Base-by-base conservation (phyloP, 768 basidiomycete species). In the Lactarius hatsudake region DNA sequence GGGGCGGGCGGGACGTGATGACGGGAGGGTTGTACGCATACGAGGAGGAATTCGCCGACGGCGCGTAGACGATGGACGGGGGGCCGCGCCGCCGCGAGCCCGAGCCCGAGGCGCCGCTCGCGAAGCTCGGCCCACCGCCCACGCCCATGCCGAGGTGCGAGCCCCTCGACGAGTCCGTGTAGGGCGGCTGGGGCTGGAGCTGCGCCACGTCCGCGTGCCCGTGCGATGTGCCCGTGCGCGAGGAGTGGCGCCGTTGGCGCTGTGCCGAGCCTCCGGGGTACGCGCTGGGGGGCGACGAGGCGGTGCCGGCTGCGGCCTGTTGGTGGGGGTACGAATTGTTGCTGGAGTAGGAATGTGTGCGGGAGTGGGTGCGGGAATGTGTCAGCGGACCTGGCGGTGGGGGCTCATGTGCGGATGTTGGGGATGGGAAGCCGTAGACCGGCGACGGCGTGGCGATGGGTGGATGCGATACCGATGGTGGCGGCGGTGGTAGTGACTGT, bases 31-130 rank as follows among this genome's bases (percentile, higher is more conserved):
- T 69, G 67, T 71, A 69, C 2, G 42, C 34, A 45, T 71, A 66
- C 15, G 67, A 70, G 3, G 67, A 64, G 23, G 67, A 69, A 42
- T 62, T 59, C 23, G 58, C 38, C 12, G 70, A 69, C 2, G 67
- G 70, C 3, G 69, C 69, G 23, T 70, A 68, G 34, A 70, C 36
- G 43, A 69, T 71, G 28, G 69, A 57, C 9, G 67, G 69, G 5
- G 67, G 69, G 5, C 32, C 28, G 17, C 58, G 69, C 17, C 61
- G 63, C 17, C 67, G 63, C 32, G 60, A 59, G 18, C 51, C 38
- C 12, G 62, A 60, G 20, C 51, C 38, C 17, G 62, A 64, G 9
- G 42, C 54, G 9, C 54, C 26, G n/a, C 32, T 61, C 23, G 51
- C 13, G 34, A 43, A 45, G n/a, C 54, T 55, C 17, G 59, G 43